Percentiles rank a stretch among this genome's conserved stretches.
These are phyloP conservation scores for Eucalyptus paniculata DNA, from an alignment of 345 rosid species.

Conservation along the genomic window DNA sequence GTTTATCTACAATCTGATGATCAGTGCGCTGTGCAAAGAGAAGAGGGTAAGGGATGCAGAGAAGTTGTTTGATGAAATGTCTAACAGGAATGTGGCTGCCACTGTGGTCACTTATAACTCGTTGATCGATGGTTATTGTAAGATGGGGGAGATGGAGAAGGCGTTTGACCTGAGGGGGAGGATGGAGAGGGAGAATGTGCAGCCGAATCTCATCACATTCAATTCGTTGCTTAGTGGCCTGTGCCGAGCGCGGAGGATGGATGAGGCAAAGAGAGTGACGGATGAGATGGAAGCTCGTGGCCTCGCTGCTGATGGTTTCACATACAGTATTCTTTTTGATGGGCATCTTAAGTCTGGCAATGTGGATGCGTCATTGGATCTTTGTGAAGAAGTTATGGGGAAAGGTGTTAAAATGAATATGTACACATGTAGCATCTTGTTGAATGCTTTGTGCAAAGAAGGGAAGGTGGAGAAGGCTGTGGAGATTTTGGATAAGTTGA, in stretches of 20 bases:
- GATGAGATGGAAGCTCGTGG: constrained; percentile 59
- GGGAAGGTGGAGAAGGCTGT: constrained; percentile 55
- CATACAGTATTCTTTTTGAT: constrained; percentile 44
- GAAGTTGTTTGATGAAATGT: constrained; percentile 62
- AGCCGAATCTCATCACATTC: constrained; percentile 48
- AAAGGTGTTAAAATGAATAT: constrained; percentile 38
- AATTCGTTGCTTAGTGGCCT: constrained; percentile 60
- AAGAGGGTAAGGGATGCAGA: constrained; percentile 50
- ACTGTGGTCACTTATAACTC: constrained; percentile 51
- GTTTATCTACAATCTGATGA: constrained; percentile 56
- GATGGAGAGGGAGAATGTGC: constrained; percentile 39
- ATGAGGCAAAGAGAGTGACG: constrained; percentile 34
- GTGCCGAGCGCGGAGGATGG: constrained; percentile 44
- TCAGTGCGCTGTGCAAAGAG: constrained; percentile 43
- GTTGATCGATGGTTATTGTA: constrained; percentile 65
- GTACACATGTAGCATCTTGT: constrained; percentile 40
- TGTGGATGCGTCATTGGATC: constrained; percentile 22
- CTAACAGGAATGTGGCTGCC: constrained; percentile 13
- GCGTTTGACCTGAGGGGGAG: constrained; percentile 32
- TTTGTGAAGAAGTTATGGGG: constrained; percentile 22
- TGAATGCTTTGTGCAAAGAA: constrained; percentile 56
- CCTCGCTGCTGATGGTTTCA: constrained; percentile 52
- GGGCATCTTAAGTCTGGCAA: constrained; percentile 29
- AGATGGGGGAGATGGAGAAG: constrained; percentile 36
- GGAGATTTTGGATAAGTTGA: constrained; percentile 37